Base-by-base conservation (phyloP, 2,329 filamentous ascomycete species). In the Hymenoscyphus repandus region DNA sequence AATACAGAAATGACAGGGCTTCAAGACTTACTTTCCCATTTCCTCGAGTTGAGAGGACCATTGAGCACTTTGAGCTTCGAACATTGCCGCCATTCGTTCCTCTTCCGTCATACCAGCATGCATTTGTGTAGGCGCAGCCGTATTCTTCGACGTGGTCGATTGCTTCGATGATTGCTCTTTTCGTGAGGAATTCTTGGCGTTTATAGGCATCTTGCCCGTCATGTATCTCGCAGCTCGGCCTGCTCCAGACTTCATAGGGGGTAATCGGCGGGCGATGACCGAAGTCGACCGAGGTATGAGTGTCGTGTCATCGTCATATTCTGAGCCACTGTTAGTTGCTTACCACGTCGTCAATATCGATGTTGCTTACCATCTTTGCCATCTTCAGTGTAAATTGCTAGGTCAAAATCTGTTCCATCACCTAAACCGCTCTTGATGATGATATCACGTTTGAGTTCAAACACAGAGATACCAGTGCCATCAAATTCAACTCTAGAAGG, bases 371-470 rank as follows among this genome's bases (percentile, higher is more conserved):
- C 88, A 80, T 96, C 90, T 68, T 83, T 88, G 59, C 84, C 87
- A 69, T 97, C 91, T 67, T 96, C 90, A 56, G 90, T 88, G 71
- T 90, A 96, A 61, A 99, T 95, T 58, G 89, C 85, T 48, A 99
- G 81, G 70, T 99, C 92, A 69, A 97, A 96, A 69, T 99, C 93
- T 59, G 88, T 90, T 56, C 93, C 93, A 72, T 97, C 92, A 61
- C 93, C 93, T 60, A 99, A 80, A 55, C 89, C 90, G 70, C 90
- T 95, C 70, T 92, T 88, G 69, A 81, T 84, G 74, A 99, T 99
- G 66, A 99, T 99, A 73, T 97, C 93, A 75, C 92, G 88, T 75
- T 99, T 99, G 67, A 99, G 79, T 69, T 99, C 95, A 73, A 97
- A 99, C 58, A 97, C 93, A 55, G 92, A 96, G 67, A 97, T 95